Evolutionary conservation across 495 filamentous ascomycete genomes (phyloP).

Genomic region (Aspergillus biplanus): DNA sequence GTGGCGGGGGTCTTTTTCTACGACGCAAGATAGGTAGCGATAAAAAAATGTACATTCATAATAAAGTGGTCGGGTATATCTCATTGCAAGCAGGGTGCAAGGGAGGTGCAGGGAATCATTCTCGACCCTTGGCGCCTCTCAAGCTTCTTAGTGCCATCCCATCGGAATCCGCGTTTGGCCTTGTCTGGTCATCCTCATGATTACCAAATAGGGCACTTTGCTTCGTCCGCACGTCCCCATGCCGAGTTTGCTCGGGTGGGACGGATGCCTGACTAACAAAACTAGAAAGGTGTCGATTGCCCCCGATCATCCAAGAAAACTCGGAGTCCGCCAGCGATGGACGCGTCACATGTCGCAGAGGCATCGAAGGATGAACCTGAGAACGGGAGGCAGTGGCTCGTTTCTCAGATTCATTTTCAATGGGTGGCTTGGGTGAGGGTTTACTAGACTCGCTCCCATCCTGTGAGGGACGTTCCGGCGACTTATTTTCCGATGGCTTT

Average conservation of each 20-base stretch:
- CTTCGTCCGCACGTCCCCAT: conserved; percentile 35
- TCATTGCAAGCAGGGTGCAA: too few relatives aligned
- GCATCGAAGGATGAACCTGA: conserved; percentile 18
- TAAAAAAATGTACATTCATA: conserved; percentile 1
- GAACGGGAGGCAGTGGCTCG: conserved; percentile 5
- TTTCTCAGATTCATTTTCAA: conserved; percentile 15
- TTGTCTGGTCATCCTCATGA: conserved; percentile 36
- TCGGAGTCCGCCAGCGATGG: conserved; percentile 72
- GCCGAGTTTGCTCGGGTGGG: conserved; percentile 51
- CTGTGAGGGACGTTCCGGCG: conserved; percentile 8
- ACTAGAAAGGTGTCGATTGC: conserved; percentile 50
- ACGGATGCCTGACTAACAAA: conserved; percentile 55
- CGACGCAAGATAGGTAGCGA: neutral
- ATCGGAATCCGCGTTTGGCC: conserved; percentile 39
- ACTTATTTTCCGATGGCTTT: conserved; percentile 11
- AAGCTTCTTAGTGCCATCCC: conserved; percentile 53
- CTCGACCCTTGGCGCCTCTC: conserved; percentile 64
- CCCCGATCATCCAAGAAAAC: conserved; percentile 95
- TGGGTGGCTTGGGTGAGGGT: conserved; percentile 14
- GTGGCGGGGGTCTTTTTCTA: too few relatives aligned
- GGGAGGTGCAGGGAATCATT: conserved; percentile 8
- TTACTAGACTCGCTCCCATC: conserved; percentile 7
- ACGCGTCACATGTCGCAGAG: conserved; percentile 20
- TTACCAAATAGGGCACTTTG: conserved; percentile 45
- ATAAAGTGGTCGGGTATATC: conserved; percentile 8